Base-by-base conservation (phyloP, 2,329 filamentous ascomycete species). In the Fusarium fracticaudum region DNA sequence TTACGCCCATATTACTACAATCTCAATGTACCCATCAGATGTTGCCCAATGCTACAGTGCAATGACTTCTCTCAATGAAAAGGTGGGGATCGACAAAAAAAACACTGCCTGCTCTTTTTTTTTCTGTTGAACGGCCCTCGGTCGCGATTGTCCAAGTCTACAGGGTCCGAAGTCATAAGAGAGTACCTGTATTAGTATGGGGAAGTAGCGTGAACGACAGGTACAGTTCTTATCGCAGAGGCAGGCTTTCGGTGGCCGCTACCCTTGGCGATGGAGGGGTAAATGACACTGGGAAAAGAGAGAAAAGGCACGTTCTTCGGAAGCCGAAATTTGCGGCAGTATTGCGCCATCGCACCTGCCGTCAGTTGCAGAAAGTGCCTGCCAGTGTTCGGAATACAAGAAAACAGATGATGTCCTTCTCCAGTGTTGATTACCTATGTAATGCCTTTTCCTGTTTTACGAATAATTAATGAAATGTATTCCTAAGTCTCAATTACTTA, bases 301-400 rank as follows among this genome's bases (percentile, higher is more conserved):
- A 62, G 31, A 67, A 76, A 73, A 73, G 67, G 31, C 37, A 71
- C 68, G 38, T 60, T 54, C 47, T 67, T 51, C 67, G 68, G 68
- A 71, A 71, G 61, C 67, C 67, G 68, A 71, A 57, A 71, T 61
- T 61, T 67, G 48, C 20, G 51, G 53, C 51, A 61, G 64, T 73
- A 78, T 78, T 78, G 76, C 77, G 77, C 77, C 76, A 78, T 78
- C 77, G 75, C 60, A 47, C 65, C 54, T 69, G 44, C 64, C 67
- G 68, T 65, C 48, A 50, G 33, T 47, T 60, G 58, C 44, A 69
- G 29, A 38, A 37, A 45, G 50, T 58, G 24, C 37, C 66, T 62
- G 60, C 24, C 33, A 60, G 33, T 60, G 20, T 35, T 60, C 35
- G 24, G 24, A 40, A 55, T 38, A 55, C 35, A 54, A 38, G n/a